Conservation (phyloP, 306 rosid genomes). For the Dicorynia guianensis region DNA sequence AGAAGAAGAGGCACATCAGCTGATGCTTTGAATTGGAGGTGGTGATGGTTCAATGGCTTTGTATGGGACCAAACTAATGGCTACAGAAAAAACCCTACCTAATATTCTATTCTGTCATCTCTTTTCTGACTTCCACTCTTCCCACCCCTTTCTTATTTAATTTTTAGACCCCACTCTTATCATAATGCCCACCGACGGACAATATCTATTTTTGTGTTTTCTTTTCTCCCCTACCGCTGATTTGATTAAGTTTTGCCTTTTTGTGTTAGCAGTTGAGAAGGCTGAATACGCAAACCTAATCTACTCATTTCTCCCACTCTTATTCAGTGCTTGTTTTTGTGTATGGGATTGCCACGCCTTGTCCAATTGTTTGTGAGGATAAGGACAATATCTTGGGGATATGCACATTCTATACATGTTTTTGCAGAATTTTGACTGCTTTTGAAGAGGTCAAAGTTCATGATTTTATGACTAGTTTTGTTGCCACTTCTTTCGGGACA, state of each 20-base stretch:
- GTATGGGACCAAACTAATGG: constrained; percentile 31
- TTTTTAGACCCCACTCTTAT: constrained; percentile 36
- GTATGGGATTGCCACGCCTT: too few species aligned
- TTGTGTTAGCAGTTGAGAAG: neutral
- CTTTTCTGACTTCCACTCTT: constrained; percentile 30
- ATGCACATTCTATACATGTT: neutral
- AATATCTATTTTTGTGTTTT: constrained; percentile 41
- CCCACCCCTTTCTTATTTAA: constrained; percentile 4
- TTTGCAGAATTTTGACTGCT: constrained; percentile 39
- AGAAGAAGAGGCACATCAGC: neutral
- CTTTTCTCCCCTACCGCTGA: neutral
- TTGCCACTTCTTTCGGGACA: neutral
- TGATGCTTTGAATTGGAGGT: constrained; percentile 33
- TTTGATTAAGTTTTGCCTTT: neutral
- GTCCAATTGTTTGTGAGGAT: too few species aligned
- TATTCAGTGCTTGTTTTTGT: too few species aligned
- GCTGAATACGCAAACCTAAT: too few species aligned
- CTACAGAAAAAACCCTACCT: constrained; percentile 32
- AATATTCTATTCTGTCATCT: constrained; percentile 26
- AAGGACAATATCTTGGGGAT: neutral
- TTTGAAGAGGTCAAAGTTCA: constrained; percentile 20
- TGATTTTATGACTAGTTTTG: too few species aligned
- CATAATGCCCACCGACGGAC: constrained; percentile 49
- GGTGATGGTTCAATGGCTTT: constrained; percentile 30
- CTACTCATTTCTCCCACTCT: too few species aligned